phyloP scores from a whole-genome alignment of 2,329 filamentous ascomycete genomes.

The Phaeomoniella chlamydospora region DNA sequence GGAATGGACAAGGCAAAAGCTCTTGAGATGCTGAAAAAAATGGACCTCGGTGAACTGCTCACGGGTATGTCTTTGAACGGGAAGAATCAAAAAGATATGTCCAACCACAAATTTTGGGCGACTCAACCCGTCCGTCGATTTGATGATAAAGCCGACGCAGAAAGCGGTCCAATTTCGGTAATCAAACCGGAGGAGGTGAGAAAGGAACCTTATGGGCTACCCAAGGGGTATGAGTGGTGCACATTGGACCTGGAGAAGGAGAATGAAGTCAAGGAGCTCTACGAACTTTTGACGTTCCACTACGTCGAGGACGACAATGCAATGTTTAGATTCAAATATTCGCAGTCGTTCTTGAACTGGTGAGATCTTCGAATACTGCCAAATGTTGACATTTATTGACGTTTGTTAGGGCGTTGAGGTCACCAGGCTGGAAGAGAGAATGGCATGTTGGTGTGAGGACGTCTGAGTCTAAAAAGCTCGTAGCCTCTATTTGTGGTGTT shows the following conservation, averaged over 20 bases:
- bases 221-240: constrained; percentile 87
- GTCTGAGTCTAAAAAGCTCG: constrained; percentile 67
- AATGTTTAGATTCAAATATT: constrained; percentile 97
- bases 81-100: constrained; percentile 93
- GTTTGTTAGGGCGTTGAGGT: constrained; percentile 77
- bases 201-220: constrained; percentile 58
- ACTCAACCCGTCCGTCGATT: constrained; percentile 92
- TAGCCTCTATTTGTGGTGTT: constrained; percentile 91
- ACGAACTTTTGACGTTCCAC: constrained; percentile 79
- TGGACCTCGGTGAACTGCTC: constrained; percentile 32
- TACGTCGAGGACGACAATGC: constrained; percentile 96
- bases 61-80: constrained; percentile 52
- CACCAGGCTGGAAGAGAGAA: constrained; percentile 82
- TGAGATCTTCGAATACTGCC: no score
- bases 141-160: constrained; percentile 36
- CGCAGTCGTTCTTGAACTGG: constrained; percentile 77
- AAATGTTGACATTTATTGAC: no score
- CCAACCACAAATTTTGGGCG: constrained; percentile 95
- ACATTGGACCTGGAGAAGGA: constrained; percentile 73
- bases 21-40: constrained; percentile 33
- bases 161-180: constrained; percentile 70
- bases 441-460: constrained; percentile 94
- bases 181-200: constrained; percentile 67
- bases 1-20: constrained; percentile 49
- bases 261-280: constrained; percentile 72